Evolutionary conservation across 2,329 filamentous ascomycete species (phyloP).

Genomic region (Laburnicola sp.): DNA sequence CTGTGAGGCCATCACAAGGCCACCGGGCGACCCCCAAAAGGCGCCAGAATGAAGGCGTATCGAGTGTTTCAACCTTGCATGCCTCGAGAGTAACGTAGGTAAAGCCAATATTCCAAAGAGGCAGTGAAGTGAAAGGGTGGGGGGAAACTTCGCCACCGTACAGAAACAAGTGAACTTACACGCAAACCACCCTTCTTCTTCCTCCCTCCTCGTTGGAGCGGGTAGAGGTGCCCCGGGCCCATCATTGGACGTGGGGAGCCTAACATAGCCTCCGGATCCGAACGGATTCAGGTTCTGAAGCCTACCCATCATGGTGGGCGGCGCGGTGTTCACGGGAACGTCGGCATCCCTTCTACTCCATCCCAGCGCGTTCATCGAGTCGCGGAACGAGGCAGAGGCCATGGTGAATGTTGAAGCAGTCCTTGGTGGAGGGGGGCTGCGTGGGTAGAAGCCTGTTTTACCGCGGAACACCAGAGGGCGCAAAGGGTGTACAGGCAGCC

Average conservation of each 20-base stretch:
- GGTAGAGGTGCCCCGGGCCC: slow-evolving; percentile 81
- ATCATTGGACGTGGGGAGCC: slow-evolving; percentile 78
- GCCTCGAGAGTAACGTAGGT: slow-evolving; percentile 12
- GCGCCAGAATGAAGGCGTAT: slow-evolving; percentile 18
- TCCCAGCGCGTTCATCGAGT: slow-evolving; percentile 91
- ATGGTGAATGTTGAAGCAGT: slow-evolving; percentile 52
- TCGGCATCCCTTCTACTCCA: slow-evolving; percentile 87
- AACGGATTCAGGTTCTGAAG: slow-evolving; percentile 89
- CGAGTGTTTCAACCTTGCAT: slow-evolving; percentile 18
- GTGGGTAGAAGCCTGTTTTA: slow-evolving; percentile 20
- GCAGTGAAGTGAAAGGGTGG: slow-evolving; percentile 12
- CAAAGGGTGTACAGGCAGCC: slow-evolving; percentile 12
- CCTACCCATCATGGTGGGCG: slow-evolving; percentile 75
- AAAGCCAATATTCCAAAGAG: slow-evolving; percentile 6
- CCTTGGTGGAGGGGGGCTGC: slow-evolving; percentile 14
- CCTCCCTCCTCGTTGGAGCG: slow-evolving; percentile 80
- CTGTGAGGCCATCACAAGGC: slow-evolving; percentile 35
- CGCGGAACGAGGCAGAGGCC: slow-evolving; percentile 87
- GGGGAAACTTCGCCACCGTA: slow-evolving; percentile 19
- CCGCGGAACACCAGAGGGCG: slow-evolving; percentile 16
- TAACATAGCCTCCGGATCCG: slow-evolving; percentile 80
- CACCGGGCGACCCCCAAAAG: slow-evolving; percentile 13
- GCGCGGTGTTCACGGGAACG: slow-evolving; percentile 72
- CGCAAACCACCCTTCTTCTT: slow-evolving; percentile 94
- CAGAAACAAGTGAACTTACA: slow-evolving; percentile 64